Evolutionary conservation across 768 basidiomycete genomes (phyloP).

Genomic region (Termitomyces sp.): DNA sequence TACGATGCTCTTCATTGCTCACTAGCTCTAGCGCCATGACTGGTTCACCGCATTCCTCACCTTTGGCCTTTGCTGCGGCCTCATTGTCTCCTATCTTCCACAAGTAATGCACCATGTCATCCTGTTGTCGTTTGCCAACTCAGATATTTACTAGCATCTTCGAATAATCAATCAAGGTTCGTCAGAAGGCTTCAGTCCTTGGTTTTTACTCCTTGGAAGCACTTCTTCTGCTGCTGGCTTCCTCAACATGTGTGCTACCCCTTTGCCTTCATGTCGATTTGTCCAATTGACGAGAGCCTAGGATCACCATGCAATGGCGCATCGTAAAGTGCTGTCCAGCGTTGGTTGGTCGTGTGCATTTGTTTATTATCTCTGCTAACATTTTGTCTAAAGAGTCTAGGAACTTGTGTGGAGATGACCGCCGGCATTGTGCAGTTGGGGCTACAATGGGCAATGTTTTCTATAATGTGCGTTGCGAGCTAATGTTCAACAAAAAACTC

Average conservation of each 20-base stretch:
- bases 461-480: conserved; percentile 59
- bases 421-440: conserved; percentile 81
- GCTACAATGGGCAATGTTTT: conserved; percentile 82
- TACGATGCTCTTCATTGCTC: not conserved
- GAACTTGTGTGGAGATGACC: conserved; percentile 71
- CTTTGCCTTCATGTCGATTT: not conserved
- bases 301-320: conserved; percentile 81
- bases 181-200: conserved; percentile 87
- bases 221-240: conserved; percentile 78
- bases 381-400: conserved; percentile 42
- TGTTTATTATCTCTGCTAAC: not conserved
- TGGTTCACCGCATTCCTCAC: conserved; percentile 65
- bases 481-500: not conserved
- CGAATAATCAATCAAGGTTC: conserved; percentile 75
- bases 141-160: conserved; percentile 44
- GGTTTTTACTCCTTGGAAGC: conserved; percentile 86
- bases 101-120: conserved; percentile 45
- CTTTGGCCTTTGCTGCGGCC: conserved; percentile 57
- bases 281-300: conserved; percentile 22
- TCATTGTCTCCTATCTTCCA: conserved; percentile 79
- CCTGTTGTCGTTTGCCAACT: not conserved
- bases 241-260: conserved; percentile 66
- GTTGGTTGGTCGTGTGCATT: conserved; percentile 45
- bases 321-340: conserved; percentile 75
- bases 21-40: conserved; percentile 56